Evolutionary conservation across 2,329 filamentous ascomycete species (phyloP).

Genomic region (Dryadomyces quercivorus): DNA sequence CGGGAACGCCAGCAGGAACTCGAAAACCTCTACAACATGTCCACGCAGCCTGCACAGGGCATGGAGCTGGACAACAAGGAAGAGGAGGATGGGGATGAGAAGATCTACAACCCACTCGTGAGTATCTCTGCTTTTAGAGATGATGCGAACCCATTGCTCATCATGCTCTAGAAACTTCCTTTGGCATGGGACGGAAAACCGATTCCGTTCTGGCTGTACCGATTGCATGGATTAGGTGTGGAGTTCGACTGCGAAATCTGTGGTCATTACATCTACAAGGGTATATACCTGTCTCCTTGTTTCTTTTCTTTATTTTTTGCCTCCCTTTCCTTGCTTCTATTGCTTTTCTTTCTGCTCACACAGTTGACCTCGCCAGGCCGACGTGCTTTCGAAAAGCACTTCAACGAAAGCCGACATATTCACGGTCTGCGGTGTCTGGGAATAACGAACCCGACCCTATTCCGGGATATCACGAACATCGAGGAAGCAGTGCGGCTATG

Average conservation of each 20-base stretch:
- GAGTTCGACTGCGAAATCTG: constrained; percentile 96
- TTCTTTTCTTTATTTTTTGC: not conserved
- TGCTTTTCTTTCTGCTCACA: not conserved
- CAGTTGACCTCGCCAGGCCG: constrained; percentile 73
- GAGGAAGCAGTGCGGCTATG: constrained; percentile 79
- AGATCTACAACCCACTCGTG: constrained; percentile 80
- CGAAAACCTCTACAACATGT: constrained; percentile 60
- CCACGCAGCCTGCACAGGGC: constrained; percentile 31
- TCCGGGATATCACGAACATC: constrained; percentile 87
- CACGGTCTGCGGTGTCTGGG: constrained; percentile 90
- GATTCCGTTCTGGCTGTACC: constrained; percentile 98
- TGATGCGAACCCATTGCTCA: no score
- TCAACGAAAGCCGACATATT: constrained; percentile 85
- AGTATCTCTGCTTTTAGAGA: not conserved
- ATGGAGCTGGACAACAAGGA: constrained; percentile 39
- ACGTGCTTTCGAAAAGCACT: constrained; percentile 95
- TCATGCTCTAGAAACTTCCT: constrained; percentile 53
- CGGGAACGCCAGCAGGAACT: constrained; percentile 89
- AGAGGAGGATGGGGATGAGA: constrained; percentile 67
- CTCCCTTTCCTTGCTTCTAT: not conserved
- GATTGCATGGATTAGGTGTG: constrained; percentile 85
- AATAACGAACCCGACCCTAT: constrained; percentile 81
- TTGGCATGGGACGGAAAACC: constrained; percentile 98
- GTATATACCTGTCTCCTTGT: not conserved
- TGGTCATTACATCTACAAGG: constrained; percentile 31